A percentile compares a stretch with the other conserved stretches of the same genome.
phyloP scores from a whole-genome alignment of 1,139 yeast genomes.

The Taphrina betulina region DNA sequence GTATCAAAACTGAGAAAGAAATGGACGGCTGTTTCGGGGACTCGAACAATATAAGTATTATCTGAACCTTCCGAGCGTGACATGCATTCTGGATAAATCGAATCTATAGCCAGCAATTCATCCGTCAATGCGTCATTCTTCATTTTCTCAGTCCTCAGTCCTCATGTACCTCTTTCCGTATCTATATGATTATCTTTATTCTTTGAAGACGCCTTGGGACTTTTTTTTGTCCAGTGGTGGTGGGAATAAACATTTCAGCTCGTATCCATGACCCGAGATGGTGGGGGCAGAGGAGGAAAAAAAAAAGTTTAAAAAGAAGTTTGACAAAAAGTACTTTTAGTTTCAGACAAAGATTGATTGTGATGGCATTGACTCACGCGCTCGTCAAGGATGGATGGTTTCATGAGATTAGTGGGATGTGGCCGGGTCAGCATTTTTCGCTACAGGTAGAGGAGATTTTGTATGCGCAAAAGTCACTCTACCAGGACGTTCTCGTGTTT shows the following conservation, averaged over 20 bases:
- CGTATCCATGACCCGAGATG: too few relatives aligned
- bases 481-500: conserved; percentile 80
- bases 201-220: too few relatives aligned
- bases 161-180: not conserved
- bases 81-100: conserved; percentile 18
- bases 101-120: conserved; percentile 21
- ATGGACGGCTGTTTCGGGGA: not conserved
- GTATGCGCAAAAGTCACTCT: conserved; percentile 70
- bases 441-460: conserved; percentile 74
- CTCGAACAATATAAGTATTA: conserved; percentile 3
- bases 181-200: too few relatives aligned
- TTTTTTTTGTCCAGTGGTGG: too few relatives aligned
- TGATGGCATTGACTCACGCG: conserved; percentile 26
- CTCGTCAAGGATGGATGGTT: conserved; percentile 75
- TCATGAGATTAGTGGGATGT: conserved; percentile 78
- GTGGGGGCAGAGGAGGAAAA: too few relatives aligned
- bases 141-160: not conserved
- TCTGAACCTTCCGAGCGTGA: conserved; percentile 1
- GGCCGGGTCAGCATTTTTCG: conserved; percentile 91
- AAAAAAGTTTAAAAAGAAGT: too few relatives aligned
- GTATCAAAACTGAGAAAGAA: conserved; percentile 13
- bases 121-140: conserved; percentile 5
- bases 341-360: not conserved
- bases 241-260: too few relatives aligned
- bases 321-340: too few relatives aligned